Evolutionary conservation across 805 yeast genomes (phyloP).

Genomic region (Yarrowia porcina): DNA sequence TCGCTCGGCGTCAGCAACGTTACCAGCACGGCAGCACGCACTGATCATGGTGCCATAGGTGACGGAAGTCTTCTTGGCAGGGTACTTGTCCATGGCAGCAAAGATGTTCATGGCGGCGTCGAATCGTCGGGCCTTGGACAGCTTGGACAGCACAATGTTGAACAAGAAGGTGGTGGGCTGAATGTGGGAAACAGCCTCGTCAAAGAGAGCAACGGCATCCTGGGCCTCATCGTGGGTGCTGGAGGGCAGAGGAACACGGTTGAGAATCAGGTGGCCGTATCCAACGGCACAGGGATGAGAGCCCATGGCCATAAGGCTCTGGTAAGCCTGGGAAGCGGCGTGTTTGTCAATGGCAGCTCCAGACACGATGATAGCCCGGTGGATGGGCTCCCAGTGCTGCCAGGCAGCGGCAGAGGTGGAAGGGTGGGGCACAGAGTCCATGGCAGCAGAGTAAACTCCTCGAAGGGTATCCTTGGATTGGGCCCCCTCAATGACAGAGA

Average conservation of each 20-base stretch:
- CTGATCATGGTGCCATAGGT: conserved; percentile 43
- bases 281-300: conserved; percentile 39
- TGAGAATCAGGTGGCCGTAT: conserved; percentile 37
- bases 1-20: conserved; percentile 35
- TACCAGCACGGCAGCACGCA: conserved; percentile 41
- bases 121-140: conserved; percentile 40
- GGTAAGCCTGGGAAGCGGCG: conserved; percentile 31
- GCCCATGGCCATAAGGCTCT: conserved; percentile 33
- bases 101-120: conserved; percentile 37
- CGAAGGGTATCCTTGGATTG: conserved; percentile 7
- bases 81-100: conserved; percentile 36
- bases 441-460: neutral
- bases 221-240: conserved; percentile 37
- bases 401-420: conserved; percentile 28
- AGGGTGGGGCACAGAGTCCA: conserved; percentile 31
- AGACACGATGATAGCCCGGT: conserved; percentile 34
- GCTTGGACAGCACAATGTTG: conserved; percentile 39
- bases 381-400: conserved; percentile 35
- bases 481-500: conserved; percentile 6
- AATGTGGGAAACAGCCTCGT: conserved; percentile 35
- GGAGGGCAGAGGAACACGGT: neutral
- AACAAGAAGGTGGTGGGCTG: conserved; percentile 38
- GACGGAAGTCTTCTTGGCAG: conserved; percentile 34
- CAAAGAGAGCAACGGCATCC: conserved; percentile 37
- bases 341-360: conserved; percentile 32